Evolutionary conservation across 2,329 filamentous ascomycete genomes (phyloP), one percentile per base, ranked within the genome.

Genomic region (Cladosporium sp.): DNA sequence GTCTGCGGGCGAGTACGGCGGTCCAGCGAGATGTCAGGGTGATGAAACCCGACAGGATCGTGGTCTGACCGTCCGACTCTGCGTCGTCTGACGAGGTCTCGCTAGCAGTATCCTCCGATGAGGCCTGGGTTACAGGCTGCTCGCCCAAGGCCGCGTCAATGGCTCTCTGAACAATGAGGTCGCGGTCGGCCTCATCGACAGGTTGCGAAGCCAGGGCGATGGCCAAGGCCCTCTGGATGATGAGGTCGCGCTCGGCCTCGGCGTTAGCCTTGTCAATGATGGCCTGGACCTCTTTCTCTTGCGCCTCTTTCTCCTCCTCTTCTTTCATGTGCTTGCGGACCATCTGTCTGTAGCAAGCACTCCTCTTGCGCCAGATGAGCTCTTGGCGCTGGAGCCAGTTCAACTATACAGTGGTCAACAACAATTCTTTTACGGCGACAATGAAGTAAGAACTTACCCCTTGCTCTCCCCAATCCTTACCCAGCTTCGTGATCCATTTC

Each of bases 291-390:
- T 47, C 41, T 47, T 47, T 47, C 41, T 47, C 41, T 4, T 47
- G n/a, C 7, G 41, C 41, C n/a, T 47, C 41, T 24, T 4, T 47
- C 41, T 47, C 41, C n/a, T 47, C 41, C 52, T 55, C 52, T 55
- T 32, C 52, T 11, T 32, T 55, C 52, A 32, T 55, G 28, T 34
- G 18, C 52, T 55, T 55, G 52, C 52, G 52, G 32, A 55, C 32
- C 26, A n/a, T 30, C 18, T 55, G 28, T 30, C 52, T 30, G 52
- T 30, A 30, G 26, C 52, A 55, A 32, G 52, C 52, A 32, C 52
- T 34, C 26, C 52, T 55, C 52, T 55, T 55, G 26, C 52, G 52
- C 52, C 52, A 55, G n/a, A 47, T 47, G 41, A 47, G 41, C n/a
- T 47, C 41, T 47, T 47, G 41, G n/a, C 41, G 41, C 41, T 47